These are phyloP conservation scores for Mortierella hygrophila DNA, from an alignment of 192 early-diverging fungal species.

Conservation along the genomic window DNA sequence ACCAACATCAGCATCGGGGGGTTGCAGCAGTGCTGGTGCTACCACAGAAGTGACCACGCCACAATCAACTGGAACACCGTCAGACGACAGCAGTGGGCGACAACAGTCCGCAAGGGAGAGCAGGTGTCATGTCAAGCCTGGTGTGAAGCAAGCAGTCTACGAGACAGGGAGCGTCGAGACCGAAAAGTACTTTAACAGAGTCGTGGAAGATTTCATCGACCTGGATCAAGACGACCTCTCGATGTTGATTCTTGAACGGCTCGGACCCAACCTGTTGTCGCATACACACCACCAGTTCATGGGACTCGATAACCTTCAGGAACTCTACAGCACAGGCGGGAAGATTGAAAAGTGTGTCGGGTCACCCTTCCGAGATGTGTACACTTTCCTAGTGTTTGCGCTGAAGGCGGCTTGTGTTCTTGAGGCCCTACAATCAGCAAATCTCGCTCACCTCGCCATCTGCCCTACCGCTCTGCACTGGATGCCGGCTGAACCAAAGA, in stretches of 20 bases:
- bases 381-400: slow-evolving; percentile 42
- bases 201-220: slow-evolving; percentile 43
- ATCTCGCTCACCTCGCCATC: slow-evolving; percentile 42
- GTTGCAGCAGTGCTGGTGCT: background rate
- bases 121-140: slow-evolving; percentile 19
- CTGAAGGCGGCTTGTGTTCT: slow-evolving; percentile 42
- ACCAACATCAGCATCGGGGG: background rate
- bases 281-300: slow-evolving; percentile 34
- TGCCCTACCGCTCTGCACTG: slow-evolving; percentile 44
- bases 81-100: background rate
- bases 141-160: slow-evolving; percentile 16
- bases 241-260: slow-evolving; percentile 33
- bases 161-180: slow-evolving; percentile 35
- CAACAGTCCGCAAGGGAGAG: background rate
- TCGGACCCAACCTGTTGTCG: slow-evolving; percentile 38
- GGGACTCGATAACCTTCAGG: slow-evolving; percentile 37
- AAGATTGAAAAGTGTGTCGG: slow-evolving; percentile 16
- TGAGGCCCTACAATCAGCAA: slow-evolving; percentile 18
- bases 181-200: slow-evolving; percentile 40
- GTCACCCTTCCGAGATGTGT: slow-evolving; percentile 45
- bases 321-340: slow-evolving; percentile 9
- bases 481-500: slow-evolving; percentile 17
- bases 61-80: background rate
- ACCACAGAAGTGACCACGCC: background rate
- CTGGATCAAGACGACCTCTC: slow-evolving; percentile 46